phyloP scores from a whole-genome alignment of 177 flowering plant species.

The Vitis hybrid region DNA sequence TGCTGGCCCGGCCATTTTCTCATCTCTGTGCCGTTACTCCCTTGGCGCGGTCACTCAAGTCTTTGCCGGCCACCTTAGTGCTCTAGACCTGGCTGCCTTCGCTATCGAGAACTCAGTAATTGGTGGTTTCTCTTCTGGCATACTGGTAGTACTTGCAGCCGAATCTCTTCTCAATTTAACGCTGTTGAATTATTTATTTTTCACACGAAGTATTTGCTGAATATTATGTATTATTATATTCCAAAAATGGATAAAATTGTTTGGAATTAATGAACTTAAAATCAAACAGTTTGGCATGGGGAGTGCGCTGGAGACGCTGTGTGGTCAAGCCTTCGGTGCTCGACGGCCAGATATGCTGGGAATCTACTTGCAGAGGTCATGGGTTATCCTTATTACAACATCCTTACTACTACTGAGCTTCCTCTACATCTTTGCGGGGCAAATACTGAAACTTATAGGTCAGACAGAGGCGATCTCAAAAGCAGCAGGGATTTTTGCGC shows the following conservation, averaged over 20 bases:
- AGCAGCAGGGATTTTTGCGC: conserved; percentile 49
- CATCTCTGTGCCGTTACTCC: conserved; percentile 6
- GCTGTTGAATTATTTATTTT: too few relatives aligned
- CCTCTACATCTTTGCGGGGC: conserved; percentile 47
- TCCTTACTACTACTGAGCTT: conserved; percentile 23
- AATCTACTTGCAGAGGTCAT: conserved; percentile 68
- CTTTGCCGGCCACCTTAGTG: conserved; percentile 4
- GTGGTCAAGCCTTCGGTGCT: conserved; percentile 78
- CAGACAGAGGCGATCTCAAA: conserved; percentile 39
- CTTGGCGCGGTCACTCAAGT: conserved; percentile 11
- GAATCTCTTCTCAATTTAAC: too few relatives aligned
- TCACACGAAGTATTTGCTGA: too few relatives aligned
- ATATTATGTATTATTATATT: neutral
- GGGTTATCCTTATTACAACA: conserved; percentile 53
- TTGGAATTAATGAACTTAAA: too few relatives aligned
- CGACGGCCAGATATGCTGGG: conserved; percentile 61
- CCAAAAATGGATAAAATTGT: too few relatives aligned
- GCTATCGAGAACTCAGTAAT: conserved; percentile 14
- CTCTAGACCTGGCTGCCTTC: conserved; percentile 8
- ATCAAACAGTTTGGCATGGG: conserved; percentile 64
- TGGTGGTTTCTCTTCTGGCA: conserved; percentile 9
- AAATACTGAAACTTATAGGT: conserved; percentile 39
- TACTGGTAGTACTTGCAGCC: conserved; percentile 2
- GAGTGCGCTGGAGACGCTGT: conserved; percentile 72
- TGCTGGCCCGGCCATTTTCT: conserved; percentile 32